A percentile compares a stretch with the other conserved stretches of the same genome.
phyloP scores from a whole-genome alignment of 805 yeast species.

The Saturnispora ahearnii region DNA sequence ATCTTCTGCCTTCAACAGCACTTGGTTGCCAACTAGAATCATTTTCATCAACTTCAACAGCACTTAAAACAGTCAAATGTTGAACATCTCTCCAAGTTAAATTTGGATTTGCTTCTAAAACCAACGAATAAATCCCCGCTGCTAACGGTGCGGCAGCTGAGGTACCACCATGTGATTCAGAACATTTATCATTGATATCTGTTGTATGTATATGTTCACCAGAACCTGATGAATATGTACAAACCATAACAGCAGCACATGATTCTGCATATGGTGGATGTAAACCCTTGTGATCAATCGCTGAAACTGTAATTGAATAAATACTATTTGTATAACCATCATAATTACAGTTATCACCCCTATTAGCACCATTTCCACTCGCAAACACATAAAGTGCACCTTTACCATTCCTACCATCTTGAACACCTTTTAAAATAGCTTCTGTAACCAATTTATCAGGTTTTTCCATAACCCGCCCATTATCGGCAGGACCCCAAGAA shows the following conservation, averaged over 20 bases:
- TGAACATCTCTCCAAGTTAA: conserved; percentile 96
- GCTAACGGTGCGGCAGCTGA: conserved; percentile 99
- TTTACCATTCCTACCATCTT: conserved; percentile 68
- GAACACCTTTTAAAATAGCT: conserved; percentile 77
- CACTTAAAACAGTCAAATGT: conserved; percentile 64
- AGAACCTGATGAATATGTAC: conserved; percentile 86
- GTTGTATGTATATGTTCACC: conserved; percentile 87
- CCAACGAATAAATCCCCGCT: conserved; percentile 87
- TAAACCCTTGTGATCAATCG: conserved; percentile 75
- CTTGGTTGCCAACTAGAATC: conserved; percentile 73
- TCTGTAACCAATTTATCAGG: conserved; percentile 73
- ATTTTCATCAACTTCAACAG: conserved; percentile 54
- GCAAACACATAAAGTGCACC: conserved; percentile 94
- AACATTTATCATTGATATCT: conserved; percentile 61
- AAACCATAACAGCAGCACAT: conserved; percentile 91
- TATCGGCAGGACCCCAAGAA: conserved; percentile 98
- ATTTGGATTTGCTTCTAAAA: conserved; percentile 73
- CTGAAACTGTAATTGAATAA: conserved; percentile 90
- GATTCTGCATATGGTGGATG: conserved; percentile 90
- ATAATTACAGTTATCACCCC: conserved; percentile 86
- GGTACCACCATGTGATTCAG: conserved; percentile 84
- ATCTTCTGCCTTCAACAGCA: conserved; percentile 51
- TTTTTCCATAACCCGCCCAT: conserved; percentile 77
- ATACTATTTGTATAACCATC: conserved; percentile 97
- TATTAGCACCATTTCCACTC: conserved; percentile 83